These are phyloP conservation scores for Coniferiporia sulphurascens DNA, from an alignment of 1,284 basidiomycete genomes.

Conservation along the genomic window DNA sequence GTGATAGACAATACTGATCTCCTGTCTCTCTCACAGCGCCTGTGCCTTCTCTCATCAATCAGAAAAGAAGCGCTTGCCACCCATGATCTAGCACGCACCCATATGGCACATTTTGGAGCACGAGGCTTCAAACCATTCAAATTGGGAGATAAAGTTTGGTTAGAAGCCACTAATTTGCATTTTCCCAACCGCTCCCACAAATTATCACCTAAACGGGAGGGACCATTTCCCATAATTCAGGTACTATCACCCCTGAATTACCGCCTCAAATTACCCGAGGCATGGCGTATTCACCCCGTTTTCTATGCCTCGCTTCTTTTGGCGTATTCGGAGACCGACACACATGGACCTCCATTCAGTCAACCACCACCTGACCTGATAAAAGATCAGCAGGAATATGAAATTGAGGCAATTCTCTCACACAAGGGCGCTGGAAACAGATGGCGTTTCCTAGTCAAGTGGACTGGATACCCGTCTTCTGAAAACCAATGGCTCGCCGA, in stretches of 20 bases:
- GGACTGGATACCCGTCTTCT: neutral
- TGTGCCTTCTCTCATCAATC: neutral
- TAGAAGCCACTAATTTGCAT: neutral
- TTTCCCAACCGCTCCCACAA: neutral
- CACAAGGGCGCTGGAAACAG: neutral
- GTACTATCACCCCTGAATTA: neutral
- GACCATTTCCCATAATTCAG: neutral
- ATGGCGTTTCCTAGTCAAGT: neutral
- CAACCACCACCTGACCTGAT: neutral
- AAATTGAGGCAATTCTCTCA: neutral
- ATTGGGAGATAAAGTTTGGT: neutral
- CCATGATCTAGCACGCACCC: neutral
- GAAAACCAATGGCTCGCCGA: neutral
- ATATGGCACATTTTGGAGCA: neutral
- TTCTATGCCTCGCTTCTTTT: neutral
- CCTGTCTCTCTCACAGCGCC: neutral
- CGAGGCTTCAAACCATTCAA: neutral
- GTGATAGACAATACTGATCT: neutral
- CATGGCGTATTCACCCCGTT: neutral
- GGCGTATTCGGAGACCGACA: neutral
- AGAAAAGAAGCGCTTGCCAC: neutral
- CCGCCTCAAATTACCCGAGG: neutral
- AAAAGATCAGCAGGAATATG: neutral
- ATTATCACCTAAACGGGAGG: neutral
- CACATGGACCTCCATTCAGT: neutral